These are phyloP conservation scores for Moesziomyces antarcticus DNA, from an alignment of 1,284 basidiomycete genomes.

Conservation along the genomic window DNA sequence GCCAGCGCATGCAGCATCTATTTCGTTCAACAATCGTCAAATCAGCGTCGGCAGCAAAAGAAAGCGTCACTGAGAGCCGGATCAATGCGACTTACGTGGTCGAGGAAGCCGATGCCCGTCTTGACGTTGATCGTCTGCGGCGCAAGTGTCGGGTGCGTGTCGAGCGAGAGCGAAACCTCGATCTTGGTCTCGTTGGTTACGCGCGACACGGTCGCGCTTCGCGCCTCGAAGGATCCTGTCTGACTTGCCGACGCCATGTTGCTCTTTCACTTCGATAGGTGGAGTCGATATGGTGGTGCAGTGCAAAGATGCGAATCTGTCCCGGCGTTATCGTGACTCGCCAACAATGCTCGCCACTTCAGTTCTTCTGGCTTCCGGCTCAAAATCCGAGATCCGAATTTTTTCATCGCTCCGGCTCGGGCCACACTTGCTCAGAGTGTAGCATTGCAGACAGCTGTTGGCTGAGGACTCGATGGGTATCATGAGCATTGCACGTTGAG, in stretches of 20 bases:
- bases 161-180: constrained; percentile 82
- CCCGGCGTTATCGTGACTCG: constrained; percentile 14
- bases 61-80: neutral
- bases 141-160: constrained; percentile 76
- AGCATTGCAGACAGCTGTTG: too few species aligned
- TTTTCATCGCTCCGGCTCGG: neutral
- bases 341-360: constrained; percentile 8
- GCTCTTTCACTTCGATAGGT: neutral
- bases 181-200: constrained; percentile 95
- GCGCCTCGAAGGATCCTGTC: constrained; percentile 34
- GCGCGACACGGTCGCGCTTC: constrained; percentile 79
- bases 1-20: constrained; percentile 68
- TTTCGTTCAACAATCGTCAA: too few species aligned
- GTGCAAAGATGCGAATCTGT: neutral
- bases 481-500: neutral
- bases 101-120: constrained; percentile 97
- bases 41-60: neutral
- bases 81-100: constrained; percentile 80
- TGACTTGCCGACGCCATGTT: constrained; percentile 26
- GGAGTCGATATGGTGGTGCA: neutral
- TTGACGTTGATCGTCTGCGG: constrained; percentile 85
- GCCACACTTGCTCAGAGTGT: neutral
- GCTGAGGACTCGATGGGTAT: constrained; percentile 15
- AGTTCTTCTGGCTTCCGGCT: constrained; percentile 19
- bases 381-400: constrained; percentile 13